A percentile compares a stretch with the other conserved stretches of the same genome.
These are phyloP conservation scores for Cystofilobasidium ferigula DNA, from an alignment of 768 basidiomycete genomes.

Conservation along the genomic window DNA sequence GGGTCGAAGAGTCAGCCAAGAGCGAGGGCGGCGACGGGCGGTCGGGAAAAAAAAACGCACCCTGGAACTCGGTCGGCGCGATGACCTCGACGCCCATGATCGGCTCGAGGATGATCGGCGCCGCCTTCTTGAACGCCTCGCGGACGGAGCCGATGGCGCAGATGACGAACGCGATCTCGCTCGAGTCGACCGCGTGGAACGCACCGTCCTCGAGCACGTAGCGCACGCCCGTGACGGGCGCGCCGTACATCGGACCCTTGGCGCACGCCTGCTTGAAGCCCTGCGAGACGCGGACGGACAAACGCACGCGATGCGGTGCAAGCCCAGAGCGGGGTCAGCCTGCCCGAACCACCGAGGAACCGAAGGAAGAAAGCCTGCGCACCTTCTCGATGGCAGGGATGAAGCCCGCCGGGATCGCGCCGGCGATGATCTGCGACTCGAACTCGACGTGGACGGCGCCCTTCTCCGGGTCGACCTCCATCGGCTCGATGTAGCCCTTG, in stretches of 20 bases:
- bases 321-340: not conserved
- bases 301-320: not conserved
- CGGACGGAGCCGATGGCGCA: conserved; percentile 86
- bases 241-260: conserved; percentile 80
- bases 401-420: conserved; percentile 77
- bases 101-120: conserved; percentile 82
- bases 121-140: conserved; percentile 67
- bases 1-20: not conserved
- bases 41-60: conserved; percentile 24
- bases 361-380: not conserved
- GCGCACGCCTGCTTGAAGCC: conserved; percentile 91
- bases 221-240: conserved; percentile 71
- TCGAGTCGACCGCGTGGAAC: conserved; percentile 88
- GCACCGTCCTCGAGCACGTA: conserved; percentile 84
- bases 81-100: conserved; percentile 98
- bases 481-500: conserved; percentile 79
- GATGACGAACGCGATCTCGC: conserved; percentile 85
- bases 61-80: conserved; percentile 89
- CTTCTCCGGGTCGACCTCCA: conserved; percentile 62
- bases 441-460: conserved; percentile 69
- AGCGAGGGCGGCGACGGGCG: not conserved
- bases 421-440: conserved; percentile 79
- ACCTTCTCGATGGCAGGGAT: conserved; percentile 95
- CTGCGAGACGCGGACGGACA: conserved; percentile 39
- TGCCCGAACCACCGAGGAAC: not conserved